A percentile compares a stretch with the other conserved stretches of the same genome.
Evolutionary conservation across 1,284 basidiomycete genomes (phyloP).

Genomic region (Singerocomus inundabilis): DNA sequence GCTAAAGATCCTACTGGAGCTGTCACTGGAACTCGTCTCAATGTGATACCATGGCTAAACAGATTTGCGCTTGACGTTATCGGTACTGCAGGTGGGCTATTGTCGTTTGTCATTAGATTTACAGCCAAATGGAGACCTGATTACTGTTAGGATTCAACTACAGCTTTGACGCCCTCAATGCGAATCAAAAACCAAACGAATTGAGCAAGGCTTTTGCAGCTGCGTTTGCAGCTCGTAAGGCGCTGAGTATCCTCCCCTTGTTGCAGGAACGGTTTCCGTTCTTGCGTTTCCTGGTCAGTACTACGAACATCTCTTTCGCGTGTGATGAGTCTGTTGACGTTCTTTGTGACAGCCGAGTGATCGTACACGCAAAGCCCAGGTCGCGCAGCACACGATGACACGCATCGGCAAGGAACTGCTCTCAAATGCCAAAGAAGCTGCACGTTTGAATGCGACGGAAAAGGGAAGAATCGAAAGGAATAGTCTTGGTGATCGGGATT

Average conservation of each 20-base stretch:
- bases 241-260: constrained; percentile 29
- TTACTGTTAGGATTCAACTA: constrained; percentile 57
- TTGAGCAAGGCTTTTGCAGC: constrained; percentile 47
- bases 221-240: constrained; percentile 36
- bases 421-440: constrained; percentile 42
- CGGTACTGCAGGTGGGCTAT: constrained; percentile 53
- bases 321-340: neutral
- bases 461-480: constrained; percentile 30
- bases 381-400: constrained; percentile 23
- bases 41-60: constrained; percentile 56
- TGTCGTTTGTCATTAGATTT: neutral
- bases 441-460: constrained; percentile 20
- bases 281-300: constrained; percentile 43
- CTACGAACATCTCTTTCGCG: neutral
- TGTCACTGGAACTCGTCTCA: constrained; percentile 29
- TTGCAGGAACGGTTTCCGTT: constrained; percentile 41
- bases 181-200: constrained; percentile 40
- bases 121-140: neutral
- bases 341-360: constrained; percentile 13
- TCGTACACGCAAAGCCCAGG: constrained; percentile 4
- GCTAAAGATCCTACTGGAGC: constrained; percentile 20
- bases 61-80: constrained; percentile 67
- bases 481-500: constrained; percentile 39
- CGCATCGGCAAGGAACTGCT: constrained; percentile 47
- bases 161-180: constrained; percentile 52